phyloP scores from a whole-genome alignment of 192 early-diverging fungal species.

The Linnemannia hyalina region DNA sequence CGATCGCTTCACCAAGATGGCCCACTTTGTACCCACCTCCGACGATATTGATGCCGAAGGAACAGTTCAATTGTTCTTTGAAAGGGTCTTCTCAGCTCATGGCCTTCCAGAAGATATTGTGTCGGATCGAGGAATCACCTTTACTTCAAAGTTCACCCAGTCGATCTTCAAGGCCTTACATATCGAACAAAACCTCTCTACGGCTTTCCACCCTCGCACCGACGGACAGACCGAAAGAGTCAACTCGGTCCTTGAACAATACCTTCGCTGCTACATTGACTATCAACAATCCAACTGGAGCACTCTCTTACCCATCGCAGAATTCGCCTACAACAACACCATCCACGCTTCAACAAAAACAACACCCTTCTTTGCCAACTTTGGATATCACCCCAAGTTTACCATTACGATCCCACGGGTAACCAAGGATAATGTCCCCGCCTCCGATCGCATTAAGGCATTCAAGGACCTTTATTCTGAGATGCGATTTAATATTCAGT shows the following conservation, averaged over 20 bases:
- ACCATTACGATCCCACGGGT: neutral
- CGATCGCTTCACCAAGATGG: constrained; percentile 42
- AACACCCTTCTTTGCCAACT: constrained; percentile 47
- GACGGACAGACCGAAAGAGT: constrained; percentile 60
- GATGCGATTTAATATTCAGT: constrained; percentile 7
- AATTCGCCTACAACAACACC: constrained; percentile 69
- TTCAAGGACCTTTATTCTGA: constrained; percentile 9
- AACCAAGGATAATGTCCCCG: neutral
- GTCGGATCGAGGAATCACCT: constrained; percentile 60
- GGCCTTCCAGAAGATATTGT: constrained; percentile 61
- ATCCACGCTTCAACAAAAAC: constrained; percentile 18
- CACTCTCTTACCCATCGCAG: constrained; percentile 49
- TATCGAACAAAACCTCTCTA: constrained; percentile 51
- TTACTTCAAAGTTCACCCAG: constrained; percentile 58
- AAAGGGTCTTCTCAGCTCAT: constrained; percentile 7
- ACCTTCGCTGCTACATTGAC: constrained; percentile 51
- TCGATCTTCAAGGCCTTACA: constrained; percentile 23
- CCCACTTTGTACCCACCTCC: constrained; percentile 9
- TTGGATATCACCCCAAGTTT: constrained; percentile 48
- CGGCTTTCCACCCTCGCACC: constrained; percentile 56
- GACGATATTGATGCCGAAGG: neutral
- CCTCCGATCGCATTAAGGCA: neutral
- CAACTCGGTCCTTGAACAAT: constrained; percentile 57
- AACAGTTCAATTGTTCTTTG: neutral
- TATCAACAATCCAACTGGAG: constrained; percentile 62